Evolutionary conservation across 2,329 filamentous ascomycete species (phyloP), one percentile per base, ranked within the genome.

Genomic region (Sphaerulina vaccinii): DNA sequence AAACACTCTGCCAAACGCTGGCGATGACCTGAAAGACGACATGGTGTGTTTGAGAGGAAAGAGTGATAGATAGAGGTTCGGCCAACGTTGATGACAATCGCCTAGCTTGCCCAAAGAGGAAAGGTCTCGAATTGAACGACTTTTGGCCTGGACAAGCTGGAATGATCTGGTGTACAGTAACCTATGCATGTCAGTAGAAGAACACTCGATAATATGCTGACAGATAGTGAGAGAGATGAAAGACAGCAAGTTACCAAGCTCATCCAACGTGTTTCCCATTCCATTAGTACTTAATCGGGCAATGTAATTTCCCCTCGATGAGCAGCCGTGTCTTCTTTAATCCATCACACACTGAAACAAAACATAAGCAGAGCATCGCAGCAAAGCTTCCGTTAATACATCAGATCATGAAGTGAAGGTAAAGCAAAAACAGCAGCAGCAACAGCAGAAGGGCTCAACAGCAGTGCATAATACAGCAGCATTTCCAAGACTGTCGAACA

Each of bases 351-450:
- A 29, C 32, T 27, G 46, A 38, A 35, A 16, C 29, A 50, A n/a
- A 19, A 42, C 47, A 50, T 19, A 42, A 41, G 38, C 27, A 23
- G 15, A 33, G 40, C 27, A 32, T 42, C 16, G 47, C 29, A 50
- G 47, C 47, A 43, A 37, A 50, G 47, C 47, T 37, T 33, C 43
- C 39, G 47, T 50, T 50, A 50, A 50, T 50, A 50, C 47, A 50
- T 43, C 47, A 42, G 40, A 50, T 50, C 47, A 38, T 50, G 47
- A 50, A 50, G 39, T 33, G 47, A 36, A 50, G 29, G 15, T 23
- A 43, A 43, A 29, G 19, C 13, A 42, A 11, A 36, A 49, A 24
- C 18, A 42, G 22, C 45, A 50, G 39, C 24, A 37, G 36, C 21
- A 39, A 22, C 33, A 48, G 29, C 21, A 37, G 32, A 27, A 33